Percentiles rank a stretch among this genome's conserved stretches.
These are phyloP conservation scores for Monosporascus cannonballus DNA, from an alignment of 2,329 filamentous ascomycete genomes.

Conservation along the genomic window DNA sequence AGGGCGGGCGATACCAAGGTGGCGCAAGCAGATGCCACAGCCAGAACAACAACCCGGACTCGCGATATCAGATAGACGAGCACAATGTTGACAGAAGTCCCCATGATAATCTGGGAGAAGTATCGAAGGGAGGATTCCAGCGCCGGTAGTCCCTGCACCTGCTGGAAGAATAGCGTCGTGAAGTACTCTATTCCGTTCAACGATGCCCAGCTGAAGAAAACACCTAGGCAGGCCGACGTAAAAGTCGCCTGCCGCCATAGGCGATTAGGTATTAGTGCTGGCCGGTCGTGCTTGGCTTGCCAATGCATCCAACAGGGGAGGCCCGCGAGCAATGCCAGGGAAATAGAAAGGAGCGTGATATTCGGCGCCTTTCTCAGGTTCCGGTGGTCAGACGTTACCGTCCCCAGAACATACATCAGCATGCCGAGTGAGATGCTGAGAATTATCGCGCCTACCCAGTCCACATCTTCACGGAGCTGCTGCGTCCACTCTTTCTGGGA, in stretches of 20 bases:
- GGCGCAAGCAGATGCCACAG: constrained; percentile 34
- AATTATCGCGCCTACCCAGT: constrained; percentile 45
- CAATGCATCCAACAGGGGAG: constrained; percentile 38
- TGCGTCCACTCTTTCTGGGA: constrained; percentile 21
- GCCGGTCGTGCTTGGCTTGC: constrained; percentile 3
- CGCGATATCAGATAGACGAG: constrained; percentile 36
- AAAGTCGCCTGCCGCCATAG: constrained; percentile 50
- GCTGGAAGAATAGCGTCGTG: constrained; percentile 38
- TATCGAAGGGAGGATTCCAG: constrained; percentile 35
- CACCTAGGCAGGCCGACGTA: constrained; percentile 41
- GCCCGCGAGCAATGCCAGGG: constrained; percentile 32
- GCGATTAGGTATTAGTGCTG: constrained; percentile 50
- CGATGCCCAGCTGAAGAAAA: constrained; percentile 35
- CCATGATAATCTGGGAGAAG: constrained; percentile 39
- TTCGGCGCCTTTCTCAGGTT: constrained; percentile 32
- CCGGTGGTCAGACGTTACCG: constrained; percentile 30
- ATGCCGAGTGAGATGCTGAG: constrained; percentile 40
- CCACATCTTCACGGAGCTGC: constrained; percentile 35
- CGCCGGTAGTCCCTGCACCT: constrained; percentile 34
- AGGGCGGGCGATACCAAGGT: constrained; percentile 42
- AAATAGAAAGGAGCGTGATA: constrained; percentile 34
- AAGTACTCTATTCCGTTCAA: constrained; percentile 39
- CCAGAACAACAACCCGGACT: constrained; percentile 31
- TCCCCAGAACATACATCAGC: constrained; percentile 45
- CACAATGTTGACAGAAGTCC: constrained; percentile 33